Base-by-base conservation (phyloP, 2,329 filamentous ascomycete genomes). In the Thermomyces lanuginosus region DNA sequence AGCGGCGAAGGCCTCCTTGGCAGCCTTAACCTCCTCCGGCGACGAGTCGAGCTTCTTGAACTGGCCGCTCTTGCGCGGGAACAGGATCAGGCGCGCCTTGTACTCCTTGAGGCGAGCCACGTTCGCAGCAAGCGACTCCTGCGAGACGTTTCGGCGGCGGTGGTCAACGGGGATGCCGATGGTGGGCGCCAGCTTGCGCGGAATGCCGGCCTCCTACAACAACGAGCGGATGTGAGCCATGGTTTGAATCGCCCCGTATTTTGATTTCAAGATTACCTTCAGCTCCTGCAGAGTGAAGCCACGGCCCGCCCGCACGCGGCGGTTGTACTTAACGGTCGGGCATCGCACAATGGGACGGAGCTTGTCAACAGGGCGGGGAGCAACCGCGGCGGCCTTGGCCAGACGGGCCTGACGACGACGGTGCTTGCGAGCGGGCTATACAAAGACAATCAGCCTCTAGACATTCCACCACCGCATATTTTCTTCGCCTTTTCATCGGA, bases 291-390 rank as follows among this genome's bases (percentile, higher is more conserved):
- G 70, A 49, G 86, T 82, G 78, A 98, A 98, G 60, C 89, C 89
- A 70, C 89, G 83, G 62, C 89, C 89, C 56, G 82, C 74, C 60
- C 89, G 78, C 56, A 91, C 79, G 59, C 83, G 83, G 59, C 89
- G 84, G 81, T 98, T 98, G 74, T 98, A 92, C 73, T 91, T 92
- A 70, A 93, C 64, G 51, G 81, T 86, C 56, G 89, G 86, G 77
- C 86, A 95, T 69, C 84, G 80, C 49, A 98, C 86, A 62, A 95
- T 66, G 45, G 89, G 89, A 60, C 84, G 76, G 58, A 98, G 73
- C 65, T 81, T 84, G 73, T 98, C 89, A 63, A 93, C 80, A 48
- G 89, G 89, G 53, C 89, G 83, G 56, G 89, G 89, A 57, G 89
- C 89, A 55, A 95, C 69, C 53, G 81, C 77, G 51, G 83, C 84